Percentiles rank a stretch among this genome's conserved stretches.
These are phyloP conservation scores for Blastobotrys mokoenaii DNA, from an alignment of 805 yeast species.

Conservation along the genomic window DNA sequence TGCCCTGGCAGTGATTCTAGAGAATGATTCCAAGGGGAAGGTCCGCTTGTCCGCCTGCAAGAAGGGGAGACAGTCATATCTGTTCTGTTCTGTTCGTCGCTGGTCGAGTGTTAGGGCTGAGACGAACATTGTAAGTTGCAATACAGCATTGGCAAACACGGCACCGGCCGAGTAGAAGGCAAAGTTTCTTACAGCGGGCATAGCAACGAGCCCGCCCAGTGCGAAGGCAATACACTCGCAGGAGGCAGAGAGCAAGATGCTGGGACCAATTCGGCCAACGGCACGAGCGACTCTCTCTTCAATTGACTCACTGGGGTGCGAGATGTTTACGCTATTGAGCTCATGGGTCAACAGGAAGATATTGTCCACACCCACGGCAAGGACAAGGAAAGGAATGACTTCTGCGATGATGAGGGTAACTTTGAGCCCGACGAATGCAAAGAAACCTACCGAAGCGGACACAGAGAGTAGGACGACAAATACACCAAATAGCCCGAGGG, in stretches of 20 bases:
- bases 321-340: slow-evolving; percentile 44
- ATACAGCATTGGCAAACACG: slow-evolving; percentile 59
- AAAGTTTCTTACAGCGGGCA: slow-evolving; percentile 96
- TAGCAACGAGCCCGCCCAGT: slow-evolving; percentile 70
- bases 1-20: slow-evolving; percentile 13
- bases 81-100: slow-evolving; percentile 44
- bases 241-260: slow-evolving; percentile 66
- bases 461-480: slow-evolving; percentile 75
- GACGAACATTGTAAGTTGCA: slow-evolving; percentile 78
- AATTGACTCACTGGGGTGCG: slow-evolving; percentile 39
- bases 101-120: slow-evolving; percentile 65
- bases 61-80: slow-evolving; percentile 59
- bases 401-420: slow-evolving; percentile 92
- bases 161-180: slow-evolving; percentile 89
- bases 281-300: slow-evolving; percentile 57
- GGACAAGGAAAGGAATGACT: slow-evolving; percentile 85
- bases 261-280: slow-evolving; percentile 74
- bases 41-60: slow-evolving; percentile 24
- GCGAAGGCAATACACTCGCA: slow-evolving; percentile 75
- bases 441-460: slow-evolving; percentile 71
- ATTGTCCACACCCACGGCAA: slow-evolving; percentile 96
- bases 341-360: slow-evolving; percentile 82
- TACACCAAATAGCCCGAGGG: slow-evolving; percentile 79
- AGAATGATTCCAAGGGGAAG: slow-evolving; percentile 7
- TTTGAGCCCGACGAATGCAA: slow-evolving; percentile 66